Conservation (phyloP, 148 eudicot genomes). For the Persicaria tinctoria region DNA sequence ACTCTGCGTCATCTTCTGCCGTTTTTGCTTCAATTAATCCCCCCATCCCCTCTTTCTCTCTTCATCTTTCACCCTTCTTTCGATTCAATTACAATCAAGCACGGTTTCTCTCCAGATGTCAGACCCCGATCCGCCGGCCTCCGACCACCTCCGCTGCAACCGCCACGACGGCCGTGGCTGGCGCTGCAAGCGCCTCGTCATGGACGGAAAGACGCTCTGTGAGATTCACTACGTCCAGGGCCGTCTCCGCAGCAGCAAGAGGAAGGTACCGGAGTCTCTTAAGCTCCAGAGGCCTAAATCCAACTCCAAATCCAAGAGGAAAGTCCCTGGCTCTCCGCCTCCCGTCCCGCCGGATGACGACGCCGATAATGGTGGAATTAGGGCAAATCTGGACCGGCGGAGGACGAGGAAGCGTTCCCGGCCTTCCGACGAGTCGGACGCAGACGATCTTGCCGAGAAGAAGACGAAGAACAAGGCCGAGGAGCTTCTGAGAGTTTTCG, state of each 20-base stretch:
- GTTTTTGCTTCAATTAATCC: not conserved
- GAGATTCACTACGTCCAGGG: slow-evolving; percentile 73
- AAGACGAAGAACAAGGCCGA: slow-evolving; percentile 9
- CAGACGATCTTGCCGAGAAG: slow-evolving; percentile 9
- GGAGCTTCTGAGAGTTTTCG: slow-evolving; percentile 7
- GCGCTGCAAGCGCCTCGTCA: slow-evolving; percentile 65
- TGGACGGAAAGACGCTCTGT: slow-evolving; percentile 64
- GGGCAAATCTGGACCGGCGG: slow-evolving; percentile 20
- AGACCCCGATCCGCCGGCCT: slow-evolving; percentile 10
- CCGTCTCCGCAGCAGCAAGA: slow-evolving; percentile 51
- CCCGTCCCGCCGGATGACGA: not conserved
- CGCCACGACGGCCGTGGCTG: slow-evolving; percentile 82
- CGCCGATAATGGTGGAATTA: slow-evolving; percentile 8
- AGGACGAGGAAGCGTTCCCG: slow-evolving; percentile 14
- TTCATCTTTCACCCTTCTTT: not conserved
- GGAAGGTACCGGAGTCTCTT: slow-evolving; percentile 61
- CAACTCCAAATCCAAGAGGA: slow-evolving; percentile 14
- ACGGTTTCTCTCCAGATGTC: not conserved
- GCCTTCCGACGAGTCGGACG: slow-evolving; percentile 2
- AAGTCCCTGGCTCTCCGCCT: not conserved
- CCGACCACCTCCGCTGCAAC: slow-evolving; percentile 58
- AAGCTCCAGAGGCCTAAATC: slow-evolving; percentile 38
- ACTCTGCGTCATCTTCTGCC: too few species aligned
- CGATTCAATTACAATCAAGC: not conserved
- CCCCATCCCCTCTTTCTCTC: not conserved